Conservation (phyloP, 148 eudicot species). For the Nyssa sinensis region DNA sequence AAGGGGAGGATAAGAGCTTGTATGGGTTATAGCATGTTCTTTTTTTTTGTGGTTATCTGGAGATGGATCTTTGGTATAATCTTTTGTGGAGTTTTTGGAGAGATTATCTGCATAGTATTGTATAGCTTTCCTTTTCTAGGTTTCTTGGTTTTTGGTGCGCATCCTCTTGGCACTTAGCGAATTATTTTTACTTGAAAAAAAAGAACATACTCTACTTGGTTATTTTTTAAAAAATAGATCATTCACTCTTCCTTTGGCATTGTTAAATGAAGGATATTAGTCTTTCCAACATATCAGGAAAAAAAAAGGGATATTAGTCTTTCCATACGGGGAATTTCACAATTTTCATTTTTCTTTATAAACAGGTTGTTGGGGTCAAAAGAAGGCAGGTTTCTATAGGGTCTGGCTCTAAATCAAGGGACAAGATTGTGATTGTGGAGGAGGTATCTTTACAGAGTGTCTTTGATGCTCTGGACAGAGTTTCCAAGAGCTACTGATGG, state of each 20-base stretch:
- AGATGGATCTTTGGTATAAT: too few relatives aligned
- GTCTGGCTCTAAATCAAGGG: constrained; percentile 92
- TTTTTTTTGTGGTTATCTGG: too few relatives aligned
- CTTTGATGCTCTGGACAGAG: constrained; percentile 64
- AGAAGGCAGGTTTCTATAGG: constrained; percentile 80
- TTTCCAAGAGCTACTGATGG: constrained; percentile 37
- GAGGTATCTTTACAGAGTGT: constrained; percentile 61
- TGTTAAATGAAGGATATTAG: too few relatives aligned
- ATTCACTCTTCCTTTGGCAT: neutral
- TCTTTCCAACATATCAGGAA: neutral
- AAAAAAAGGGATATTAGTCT: too few relatives aligned
- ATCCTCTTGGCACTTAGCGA: too few relatives aligned
- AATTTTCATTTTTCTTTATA: neutral
- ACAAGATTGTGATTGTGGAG: constrained; percentile 81
- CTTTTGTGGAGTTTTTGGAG: too few relatives aligned
- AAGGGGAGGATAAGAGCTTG: too few relatives aligned
- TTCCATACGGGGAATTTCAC: neutral
- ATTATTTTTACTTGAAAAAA: too few relatives aligned
- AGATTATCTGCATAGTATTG: too few relatives aligned
- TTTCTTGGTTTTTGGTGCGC: too few relatives aligned
- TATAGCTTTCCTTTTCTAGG: too few relatives aligned
- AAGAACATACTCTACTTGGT: neutral
- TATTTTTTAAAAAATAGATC: neutral
- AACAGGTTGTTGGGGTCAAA: constrained; percentile 86
- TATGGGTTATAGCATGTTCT: too few relatives aligned